Evolutionary conservation across 129 eudicot species (phyloP), one percentile per base, ranked within the genome.

Genomic region (Flaveria ramosissima): DNA sequence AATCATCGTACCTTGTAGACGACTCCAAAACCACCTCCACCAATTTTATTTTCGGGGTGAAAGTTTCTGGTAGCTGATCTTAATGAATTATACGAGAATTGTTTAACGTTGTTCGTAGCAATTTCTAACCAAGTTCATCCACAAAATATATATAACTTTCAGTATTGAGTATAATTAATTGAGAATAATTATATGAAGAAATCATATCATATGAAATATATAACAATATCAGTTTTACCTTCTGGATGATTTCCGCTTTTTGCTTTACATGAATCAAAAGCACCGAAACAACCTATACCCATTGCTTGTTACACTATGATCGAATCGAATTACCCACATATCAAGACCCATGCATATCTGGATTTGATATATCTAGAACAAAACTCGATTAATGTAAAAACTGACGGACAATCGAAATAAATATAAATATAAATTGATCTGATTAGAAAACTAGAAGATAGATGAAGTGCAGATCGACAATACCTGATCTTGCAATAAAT

Each of bases 1-100:
- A 13, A 12, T 3, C 6, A 16, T 3, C 7, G 5, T 83, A 88
- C 92, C 89, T 68, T 83, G 45, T 86, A 78, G 53, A 86, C 96
- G 26, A 90, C 87, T 53, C 93, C 93, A 76, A 84, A 92, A 73
- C 96, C 98, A 64, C 98, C 98, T 70, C 86, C 72, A 2, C 94
- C 96, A 7, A 92, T 85, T 73, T 46, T 86, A 70, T 85, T 88
- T 14, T 90, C 85, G 9, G 90, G 92, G 79, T 92, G 88, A 76
- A 92, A 92, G 71, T 83, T 57, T 19, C 87, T 71, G 45, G 98
- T 92, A 50, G 98, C 98, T 77, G 91, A 88, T 85, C 92, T 83
- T 83, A 92, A 73, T 0, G 92, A 86, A 62, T 87, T 81, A 47
- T 86, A 84, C 4, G 96, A 78, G 62, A 86, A 87, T 11, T 80